phyloP scores from a whole-genome alignment of 768 basidiomycete species.

The Hydnomerulius pinastri region DNA sequence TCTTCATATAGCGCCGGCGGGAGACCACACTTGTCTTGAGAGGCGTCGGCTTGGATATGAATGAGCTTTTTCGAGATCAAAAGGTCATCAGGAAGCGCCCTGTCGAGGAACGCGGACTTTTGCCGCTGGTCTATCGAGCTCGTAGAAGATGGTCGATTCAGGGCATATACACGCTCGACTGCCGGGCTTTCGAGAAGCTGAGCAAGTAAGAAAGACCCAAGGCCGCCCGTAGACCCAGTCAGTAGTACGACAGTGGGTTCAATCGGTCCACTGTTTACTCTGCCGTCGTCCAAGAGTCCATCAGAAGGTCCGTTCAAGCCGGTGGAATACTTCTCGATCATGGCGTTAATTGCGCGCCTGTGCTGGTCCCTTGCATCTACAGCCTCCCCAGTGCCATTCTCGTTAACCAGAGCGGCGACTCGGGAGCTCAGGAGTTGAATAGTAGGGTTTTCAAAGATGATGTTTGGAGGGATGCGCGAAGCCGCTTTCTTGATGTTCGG shows the following conservation, averaged over 20 bases:
- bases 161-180: slow-evolving; percentile 34
- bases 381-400: neutral
- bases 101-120: slow-evolving; percentile 28
- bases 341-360: slow-evolving; percentile 31
- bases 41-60: slow-evolving; percentile 36
- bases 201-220: slow-evolving; percentile 39
- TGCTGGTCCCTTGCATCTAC: slow-evolving; percentile 8
- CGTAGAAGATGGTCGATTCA: slow-evolving; percentile 30
- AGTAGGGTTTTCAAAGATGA: slow-evolving; percentile 44
- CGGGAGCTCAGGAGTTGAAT: slow-evolving; percentile 36
- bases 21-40: slow-evolving; percentile 33
- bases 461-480: slow-evolving; percentile 24
- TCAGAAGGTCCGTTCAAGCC: slow-evolving; percentile 15
- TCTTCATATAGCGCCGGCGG: slow-evolving; percentile 19
- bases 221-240: slow-evolving; percentile 43
- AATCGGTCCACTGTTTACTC: neutral
- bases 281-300: slow-evolving; percentile 7
- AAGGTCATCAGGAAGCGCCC: slow-evolving; percentile 29
- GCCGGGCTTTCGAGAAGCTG: slow-evolving; percentile 22
- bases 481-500: slow-evolving; percentile 28
- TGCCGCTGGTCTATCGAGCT: slow-evolving; percentile 28
- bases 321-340: slow-evolving; percentile 43
- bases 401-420: slow-evolving; percentile 10
- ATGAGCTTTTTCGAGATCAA: slow-evolving; percentile 34
- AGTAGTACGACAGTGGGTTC: slow-evolving; percentile 33